Evolutionary conservation across 345 rosid genomes (phyloP).

Genomic region (Hibiscus mutabilis): DNA sequence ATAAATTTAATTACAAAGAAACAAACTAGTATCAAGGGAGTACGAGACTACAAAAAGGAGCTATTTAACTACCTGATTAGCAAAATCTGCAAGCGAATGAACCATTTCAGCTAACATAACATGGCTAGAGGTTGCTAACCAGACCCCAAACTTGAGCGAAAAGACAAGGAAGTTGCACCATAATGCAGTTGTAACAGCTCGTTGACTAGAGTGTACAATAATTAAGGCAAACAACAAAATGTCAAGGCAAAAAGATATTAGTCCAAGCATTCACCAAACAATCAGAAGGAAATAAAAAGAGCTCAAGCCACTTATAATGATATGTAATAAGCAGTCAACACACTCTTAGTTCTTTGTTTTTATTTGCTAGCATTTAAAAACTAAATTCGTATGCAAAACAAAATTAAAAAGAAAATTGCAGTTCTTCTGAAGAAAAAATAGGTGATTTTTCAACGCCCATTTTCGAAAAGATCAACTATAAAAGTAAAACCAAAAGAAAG

Average conservation of each 20-base stretch:
- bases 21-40: not conserved
- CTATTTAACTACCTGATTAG: conserved; percentile 66
- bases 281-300: not conserved
- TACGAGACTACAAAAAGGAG: not conserved
- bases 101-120: conserved; percentile 94
- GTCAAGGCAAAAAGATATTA: not conserved
- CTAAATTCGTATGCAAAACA: not conserved
- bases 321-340: not conserved
- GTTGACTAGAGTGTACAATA: conserved; percentile 51
- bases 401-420: not conserved
- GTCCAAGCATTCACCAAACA: not conserved
- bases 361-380: not conserved
- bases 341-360: not conserved
- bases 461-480: not conserved
- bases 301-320: not conserved
- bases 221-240: conserved; percentile 12
- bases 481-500: not conserved
- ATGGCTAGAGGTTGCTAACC: conserved; percentile 88
- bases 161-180: conserved; percentile 98
- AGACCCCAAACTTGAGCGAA: conserved; percentile 91
- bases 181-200: conserved; percentile 94
- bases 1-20: conserved; percentile 11
- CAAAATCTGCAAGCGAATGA: conserved; percentile 92
- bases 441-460: not conserved
- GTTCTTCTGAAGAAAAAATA: not conserved